phyloP scores from a whole-genome alignment of 768 basidiomycete genomes.

The Rhizopogon roseolus region DNA sequence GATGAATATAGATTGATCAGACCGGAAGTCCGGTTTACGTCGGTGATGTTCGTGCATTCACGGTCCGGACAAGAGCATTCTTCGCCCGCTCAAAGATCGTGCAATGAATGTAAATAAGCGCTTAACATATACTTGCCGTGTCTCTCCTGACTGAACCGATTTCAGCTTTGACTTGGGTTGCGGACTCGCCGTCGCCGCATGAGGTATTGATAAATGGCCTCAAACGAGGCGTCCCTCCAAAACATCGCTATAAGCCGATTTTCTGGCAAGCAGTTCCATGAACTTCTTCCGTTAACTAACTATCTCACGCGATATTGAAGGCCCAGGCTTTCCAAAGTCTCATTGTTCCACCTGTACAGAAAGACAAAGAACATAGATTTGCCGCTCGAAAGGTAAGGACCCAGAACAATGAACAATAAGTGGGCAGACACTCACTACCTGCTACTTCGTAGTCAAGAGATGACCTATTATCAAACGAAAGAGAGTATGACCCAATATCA shows the following conservation, averaged over 20 bases:
- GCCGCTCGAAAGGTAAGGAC: conserved; percentile 6
- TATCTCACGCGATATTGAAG: conserved; percentile 24
- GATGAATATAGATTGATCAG: conserved; percentile 41
- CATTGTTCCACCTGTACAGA: conserved; percentile 46
- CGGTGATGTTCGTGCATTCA: conserved; percentile 55
- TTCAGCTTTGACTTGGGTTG: conserved; percentile 68
- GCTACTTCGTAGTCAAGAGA: conserved; percentile 12
- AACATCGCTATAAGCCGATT: conserved; percentile 58
- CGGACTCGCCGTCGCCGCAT: conserved; percentile 36
- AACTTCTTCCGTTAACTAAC: neutral
- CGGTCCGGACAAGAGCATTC: conserved; percentile 20
- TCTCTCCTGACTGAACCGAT: conserved; percentile 1
- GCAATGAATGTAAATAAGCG: conserved; percentile 59
- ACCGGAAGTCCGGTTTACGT: conserved; percentile 57
- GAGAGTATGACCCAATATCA: conserved; percentile 40
- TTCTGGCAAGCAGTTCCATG: conserved; percentile 42
- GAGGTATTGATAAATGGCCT: conserved; percentile 78
- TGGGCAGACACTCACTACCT: neutral
- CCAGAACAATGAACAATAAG: neutral
- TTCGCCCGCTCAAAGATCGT: conserved; percentile 37
- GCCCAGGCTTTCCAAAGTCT: conserved; percentile 47
- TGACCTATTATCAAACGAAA: conserved; percentile 46
- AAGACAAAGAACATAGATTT: conserved; percentile 14
- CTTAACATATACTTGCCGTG: neutral
- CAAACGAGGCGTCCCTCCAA: conserved; percentile 72